These are phyloP conservation scores for Suillus sp. DNA, from an alignment of 768 basidiomycete species.

Conservation along the genomic window DNA sequence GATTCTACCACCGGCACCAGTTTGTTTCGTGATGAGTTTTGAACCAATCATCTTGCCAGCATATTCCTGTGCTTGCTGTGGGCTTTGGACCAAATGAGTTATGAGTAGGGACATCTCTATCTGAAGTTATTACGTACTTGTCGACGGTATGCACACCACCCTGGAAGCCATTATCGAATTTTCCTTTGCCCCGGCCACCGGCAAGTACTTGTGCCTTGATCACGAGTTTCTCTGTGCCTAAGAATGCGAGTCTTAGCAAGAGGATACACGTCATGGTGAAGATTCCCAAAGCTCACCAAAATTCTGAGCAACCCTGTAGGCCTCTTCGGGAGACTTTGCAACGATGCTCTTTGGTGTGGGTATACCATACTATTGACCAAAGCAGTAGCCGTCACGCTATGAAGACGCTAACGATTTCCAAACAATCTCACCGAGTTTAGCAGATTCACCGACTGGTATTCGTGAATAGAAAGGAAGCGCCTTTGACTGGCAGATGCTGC, in stretches of 20 bases:
- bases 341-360: conserved; percentile 90
- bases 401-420: not conserved
- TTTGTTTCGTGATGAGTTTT: conserved; percentile 98
- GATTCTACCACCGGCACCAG: conserved; percentile 85
- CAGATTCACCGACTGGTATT: conserved; percentile 94
- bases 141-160: conserved; percentile 96
- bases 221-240: conserved; percentile 79
- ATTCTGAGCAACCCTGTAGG: conserved; percentile 82
- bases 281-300: conserved; percentile 60
- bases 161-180: conserved; percentile 93
- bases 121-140: conserved; percentile 51
- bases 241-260: conserved; percentile 9
- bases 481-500: conserved; percentile 77
- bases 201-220: conserved; percentile 99
- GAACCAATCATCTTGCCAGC: conserved; percentile 93
- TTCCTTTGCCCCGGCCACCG: conserved; percentile 97
- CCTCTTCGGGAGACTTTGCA: conserved; percentile 89
- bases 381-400: not conserved
- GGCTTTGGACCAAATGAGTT: conserved; percentile 45
- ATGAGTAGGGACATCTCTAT: conserved; percentile 8
- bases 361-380: conserved; percentile 78
- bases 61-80: conserved; percentile 84
- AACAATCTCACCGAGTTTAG: conserved; percentile 77
- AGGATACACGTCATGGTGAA: conserved; percentile 1
- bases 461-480: conserved; percentile 95